phyloP scores from a whole-genome alignment of 2,329 filamentous ascomycete genomes.

The Aspergillus japonicus region DNA sequence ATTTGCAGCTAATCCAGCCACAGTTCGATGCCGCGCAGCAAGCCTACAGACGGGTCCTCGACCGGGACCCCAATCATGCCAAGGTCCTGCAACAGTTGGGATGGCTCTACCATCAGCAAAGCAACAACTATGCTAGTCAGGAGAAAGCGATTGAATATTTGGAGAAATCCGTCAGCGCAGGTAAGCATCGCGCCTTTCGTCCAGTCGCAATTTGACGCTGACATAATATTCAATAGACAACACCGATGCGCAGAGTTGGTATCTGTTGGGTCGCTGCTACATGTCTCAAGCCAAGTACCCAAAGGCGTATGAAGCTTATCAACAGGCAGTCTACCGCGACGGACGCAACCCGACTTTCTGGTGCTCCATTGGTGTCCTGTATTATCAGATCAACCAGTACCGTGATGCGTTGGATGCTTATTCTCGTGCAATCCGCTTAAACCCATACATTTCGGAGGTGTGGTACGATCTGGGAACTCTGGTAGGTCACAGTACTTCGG shows the following conservation, averaged over 20 bases:
- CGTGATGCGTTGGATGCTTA: conserved; percentile 96
- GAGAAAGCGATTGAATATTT: conserved; percentile 96
- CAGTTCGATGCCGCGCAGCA: conserved; percentile 91
- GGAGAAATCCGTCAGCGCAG: conserved; percentile 91
- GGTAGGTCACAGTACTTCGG: conserved; percentile 57
- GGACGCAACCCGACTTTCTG: conserved; percentile 98
- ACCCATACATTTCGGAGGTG: conserved; percentile 97
- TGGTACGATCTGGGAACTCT: conserved; percentile 98
- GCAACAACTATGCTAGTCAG: conserved; percentile 84
- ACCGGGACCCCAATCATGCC: conserved; percentile 91
- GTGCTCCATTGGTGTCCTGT: conserved; percentile 98
- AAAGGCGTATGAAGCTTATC: conserved; percentile 97
- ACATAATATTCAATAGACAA: conserved; percentile 62
- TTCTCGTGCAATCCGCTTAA: conserved; percentile 90
- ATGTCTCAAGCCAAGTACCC: conserved; percentile 99
- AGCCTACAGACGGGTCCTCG: conserved; percentile 88
- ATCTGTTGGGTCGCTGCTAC: conserved; percentile 93
- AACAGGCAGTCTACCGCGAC: conserved; percentile 97
- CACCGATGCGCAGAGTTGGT: conserved; percentile 96
- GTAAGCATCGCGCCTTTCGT: conserved; percentile 53
- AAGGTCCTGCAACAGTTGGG: conserved; percentile 97
- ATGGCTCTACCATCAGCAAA: conserved; percentile 97
- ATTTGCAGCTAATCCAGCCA: conserved; percentile 31
- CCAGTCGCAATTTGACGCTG: background rate
- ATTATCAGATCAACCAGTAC: conserved; percentile 99